Evolutionary conservation across 805 yeast species (phyloP), one percentile per base, ranked within the genome.

Genomic region (Saturnispora sekii): DNA sequence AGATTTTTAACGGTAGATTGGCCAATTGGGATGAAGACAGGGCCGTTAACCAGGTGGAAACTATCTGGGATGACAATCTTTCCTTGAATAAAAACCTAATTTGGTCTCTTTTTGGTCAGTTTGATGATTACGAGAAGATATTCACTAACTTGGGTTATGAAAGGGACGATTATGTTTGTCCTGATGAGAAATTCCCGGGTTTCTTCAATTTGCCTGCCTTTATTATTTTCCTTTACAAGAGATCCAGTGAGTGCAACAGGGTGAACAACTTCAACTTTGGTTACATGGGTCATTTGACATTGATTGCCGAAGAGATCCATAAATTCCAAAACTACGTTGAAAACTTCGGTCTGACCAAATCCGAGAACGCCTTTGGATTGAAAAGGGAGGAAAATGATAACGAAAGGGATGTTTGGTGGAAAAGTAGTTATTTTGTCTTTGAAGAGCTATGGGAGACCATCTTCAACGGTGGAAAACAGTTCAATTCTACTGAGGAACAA

Each of bases 281-380:
- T 0, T 93, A 87, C 59, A 88, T 89, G 87, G 98, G 98, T n/a
- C 98, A 93, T 61, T 66, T 93, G 51, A 87, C 95, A 6, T 68
- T 93, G 42, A 86, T 93, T 46, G 88, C 96, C 42, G 98, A 93
- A 61, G 98, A 93, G 61, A 88, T 93, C 38, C 96, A 88, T 40
- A 93, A 93, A 60, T 76, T 76, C 43, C 67, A 63, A 47, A 60
- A 57, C 46, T 55, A 52, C 46, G 63, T 62, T 42, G 66, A 61
- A 40, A 62, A 58, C 44, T 61, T 62, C 48, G 66, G 65, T 10
- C 42, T 59, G 34, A 56, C 65, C 0, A 51, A 62, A 42, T 61
- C 60, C 17, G 65, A 60, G 32, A 62, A 62, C 45, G 60, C 62
- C 26, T 56, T 53, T 44, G 61, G 55, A 30, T 51, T 58, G 31